phyloP scores from a whole-genome alignment of 2,329 filamentous ascomycete species.

The Apiospora koreana region DNA sequence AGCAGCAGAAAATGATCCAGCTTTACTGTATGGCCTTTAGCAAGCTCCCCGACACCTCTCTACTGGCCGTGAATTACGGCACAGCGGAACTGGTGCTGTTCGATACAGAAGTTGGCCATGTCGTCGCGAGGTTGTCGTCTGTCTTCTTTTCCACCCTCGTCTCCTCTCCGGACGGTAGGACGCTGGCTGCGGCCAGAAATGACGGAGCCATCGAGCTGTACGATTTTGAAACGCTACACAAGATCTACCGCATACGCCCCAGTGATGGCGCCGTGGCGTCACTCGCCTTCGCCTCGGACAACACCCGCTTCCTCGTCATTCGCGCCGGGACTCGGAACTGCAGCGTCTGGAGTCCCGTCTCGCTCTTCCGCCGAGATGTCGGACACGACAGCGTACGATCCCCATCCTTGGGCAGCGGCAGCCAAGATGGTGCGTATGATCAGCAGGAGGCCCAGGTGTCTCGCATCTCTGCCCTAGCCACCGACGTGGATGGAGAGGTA shows the following conservation, averaged over 20 bases:
- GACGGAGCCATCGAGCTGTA: conserved; percentile 15
- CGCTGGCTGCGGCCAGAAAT: background rate
- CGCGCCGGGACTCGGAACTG: conserved; percentile 7
- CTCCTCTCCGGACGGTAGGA: conserved; percentile 11
- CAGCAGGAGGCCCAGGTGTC: background rate
- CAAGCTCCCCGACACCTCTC: conserved; percentile 5
- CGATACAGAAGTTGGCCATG: conserved; percentile 6
- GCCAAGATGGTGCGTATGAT: background rate
- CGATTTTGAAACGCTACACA: conserved; percentile 14
- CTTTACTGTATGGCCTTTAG: conserved; percentile 12
- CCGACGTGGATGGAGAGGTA: background rate
- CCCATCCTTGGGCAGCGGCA: conserved; percentile 8
- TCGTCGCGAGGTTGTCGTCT: background rate
- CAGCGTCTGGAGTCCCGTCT: conserved; percentile 12
- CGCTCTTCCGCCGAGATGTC: conserved; percentile 13
- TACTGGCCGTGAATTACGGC: conserved; percentile 12
- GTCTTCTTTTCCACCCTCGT: conserved; percentile 3
- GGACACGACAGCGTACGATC: conserved; percentile 13
- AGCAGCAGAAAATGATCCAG: background rate
- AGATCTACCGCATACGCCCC: conserved; percentile 12
- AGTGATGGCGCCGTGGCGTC: conserved; percentile 9
- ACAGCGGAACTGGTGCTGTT: conserved; percentile 15
- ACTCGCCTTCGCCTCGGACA: background rate
- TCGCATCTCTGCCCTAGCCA: background rate
- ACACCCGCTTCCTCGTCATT: conserved; percentile 14